Evolutionary conservation across 345 rosid genomes (phyloP).

Genomic region (Tarenaya hassleriana): DNA sequence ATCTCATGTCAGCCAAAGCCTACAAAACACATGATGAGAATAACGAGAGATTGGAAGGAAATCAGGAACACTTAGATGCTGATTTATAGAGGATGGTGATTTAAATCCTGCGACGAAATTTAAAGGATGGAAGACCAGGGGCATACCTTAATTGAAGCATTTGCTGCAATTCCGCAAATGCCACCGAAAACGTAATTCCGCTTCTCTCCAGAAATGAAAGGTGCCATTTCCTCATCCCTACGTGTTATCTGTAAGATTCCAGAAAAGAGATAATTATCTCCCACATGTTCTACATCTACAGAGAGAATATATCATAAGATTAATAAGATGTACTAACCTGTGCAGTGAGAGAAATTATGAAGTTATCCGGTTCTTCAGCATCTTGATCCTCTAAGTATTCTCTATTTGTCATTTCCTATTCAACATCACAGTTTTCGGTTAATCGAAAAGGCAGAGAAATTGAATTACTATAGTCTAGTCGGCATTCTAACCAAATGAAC

Average conservation of each 20-base stretch:
- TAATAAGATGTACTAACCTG: conserved; percentile 45
- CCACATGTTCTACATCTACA: conserved; percentile 2
- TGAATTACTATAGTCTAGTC: not conserved
- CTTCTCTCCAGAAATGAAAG: conserved; percentile 63
- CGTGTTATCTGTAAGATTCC: conserved; percentile 60
- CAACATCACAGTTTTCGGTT: conserved; percentile 24
- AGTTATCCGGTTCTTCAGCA: conserved; percentile 98
- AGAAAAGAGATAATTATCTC: conserved; percentile 9
- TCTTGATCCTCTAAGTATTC: conserved; percentile 92
- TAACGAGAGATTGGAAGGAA: conserved; percentile 11
- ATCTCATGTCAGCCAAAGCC: conserved; percentile 82
- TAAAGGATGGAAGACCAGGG: conserved; percentile 8
- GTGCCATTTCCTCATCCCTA: conserved; percentile 92
- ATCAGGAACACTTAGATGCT: not conserved
- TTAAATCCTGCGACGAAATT: conserved; percentile 3
- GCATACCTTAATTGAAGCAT: conserved; percentile 80
- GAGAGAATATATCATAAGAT: not conserved
- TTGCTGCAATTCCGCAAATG: conserved; percentile 79
- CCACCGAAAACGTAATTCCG: conserved; percentile 94
- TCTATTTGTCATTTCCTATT: conserved; percentile 81
- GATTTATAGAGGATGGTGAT: not conserved
- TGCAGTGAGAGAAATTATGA: conserved; percentile 78
- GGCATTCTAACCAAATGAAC: conserved; percentile 3
- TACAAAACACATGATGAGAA: conserved; percentile 19
- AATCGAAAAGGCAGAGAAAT: conserved; percentile 20